phyloP scores from a whole-genome alignment of 805 yeast genomes.

The Saturnispora sekii region DNA sequence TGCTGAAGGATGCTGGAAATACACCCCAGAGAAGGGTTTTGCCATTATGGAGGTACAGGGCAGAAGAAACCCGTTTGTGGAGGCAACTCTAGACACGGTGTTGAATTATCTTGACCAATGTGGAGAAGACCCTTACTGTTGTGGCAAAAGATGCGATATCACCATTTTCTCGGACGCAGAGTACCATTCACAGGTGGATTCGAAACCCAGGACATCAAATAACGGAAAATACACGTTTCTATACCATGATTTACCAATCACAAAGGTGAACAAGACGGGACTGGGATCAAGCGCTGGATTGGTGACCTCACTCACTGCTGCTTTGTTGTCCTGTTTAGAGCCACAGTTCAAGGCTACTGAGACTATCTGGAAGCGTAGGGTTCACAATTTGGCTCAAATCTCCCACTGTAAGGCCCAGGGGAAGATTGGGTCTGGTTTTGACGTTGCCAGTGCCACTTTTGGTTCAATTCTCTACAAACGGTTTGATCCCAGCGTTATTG shows the following conservation, averaged over 20 bases:
- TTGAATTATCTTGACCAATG: slow-evolving; percentile 35
- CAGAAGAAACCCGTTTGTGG: slow-evolving; percentile 61
- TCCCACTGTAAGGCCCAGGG: slow-evolving; percentile 93
- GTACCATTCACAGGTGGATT: slow-evolving; percentile 68
- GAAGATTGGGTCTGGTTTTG: slow-evolving; percentile 95
- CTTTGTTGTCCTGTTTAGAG: slow-evolving; percentile 43
- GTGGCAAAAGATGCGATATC: slow-evolving; percentile 32
- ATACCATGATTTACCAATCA: slow-evolving; percentile 51
- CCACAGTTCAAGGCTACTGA: slow-evolving; percentile 24
- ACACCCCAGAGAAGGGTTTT: slow-evolving; percentile 22
- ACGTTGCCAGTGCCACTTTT: slow-evolving; percentile 89
- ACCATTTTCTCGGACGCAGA: slow-evolving; percentile 78
- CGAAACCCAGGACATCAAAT: slow-evolving; percentile 26
- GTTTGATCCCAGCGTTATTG: slow-evolving; percentile 50
- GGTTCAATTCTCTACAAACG: slow-evolving; percentile 81
- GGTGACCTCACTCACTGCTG: slow-evolving; percentile 69
- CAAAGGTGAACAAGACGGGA: slow-evolving; percentile 84
- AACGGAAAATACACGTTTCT: slow-evolving; percentile 39
- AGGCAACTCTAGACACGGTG: slow-evolving; percentile 48
- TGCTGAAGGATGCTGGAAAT: slow-evolving; percentile 58
- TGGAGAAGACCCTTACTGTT: background rate
- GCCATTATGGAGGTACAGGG: slow-evolving; percentile 13
- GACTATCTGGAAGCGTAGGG: slow-evolving; percentile 20
- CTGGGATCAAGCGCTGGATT: slow-evolving; percentile 94
- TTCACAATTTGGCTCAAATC: slow-evolving; percentile 81